Evolutionary conservation across 2,329 filamentous ascomycete genomes (phyloP), one percentile per base, ranked within the genome.

Genomic region (Cladorrhinum sp.): DNA sequence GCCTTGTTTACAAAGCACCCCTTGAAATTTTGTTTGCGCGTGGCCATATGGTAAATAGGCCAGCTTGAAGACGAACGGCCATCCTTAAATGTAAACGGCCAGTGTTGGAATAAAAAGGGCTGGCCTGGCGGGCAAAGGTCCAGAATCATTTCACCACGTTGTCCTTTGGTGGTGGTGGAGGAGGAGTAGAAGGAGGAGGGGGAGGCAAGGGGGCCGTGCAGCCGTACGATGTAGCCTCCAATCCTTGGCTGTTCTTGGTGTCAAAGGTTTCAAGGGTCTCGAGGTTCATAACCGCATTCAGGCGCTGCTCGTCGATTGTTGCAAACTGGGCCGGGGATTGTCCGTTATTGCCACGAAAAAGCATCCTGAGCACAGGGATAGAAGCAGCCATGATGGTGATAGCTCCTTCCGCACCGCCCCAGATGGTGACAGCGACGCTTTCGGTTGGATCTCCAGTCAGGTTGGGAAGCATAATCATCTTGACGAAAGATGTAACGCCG

Each of bases 321-420:
- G 42, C 16, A 20, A 46, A 46, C 14, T 46, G 18, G 3, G 54
- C 39, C 30, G 46, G 26, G 1, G 28, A 30, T 14, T 28, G 28
- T 6, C 7, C 23, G 23, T 52, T 39, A 6, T 49, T 51, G 28
- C 49, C 46, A 2, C 61, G 61, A 51, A 64, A 30, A 16, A 64
- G 53, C 16, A 36, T 51, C 7, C 71, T 66, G 10, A 73, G 64
- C 16, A 72, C 68, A 1, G 71, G 71, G 6, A 73, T 71, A 0
- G 68, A 72, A n/a, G 71, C 63, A 0, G 71, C 71, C 53, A 72
- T 71, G 54, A 73, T 72, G 12, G 71, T 73, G 24, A 69, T 61
- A 8, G 69, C 61, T 9, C 67, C 62, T 52, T 73, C 70, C 21
- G 71, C 69, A 9, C 54, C 56, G 2, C 65, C 65, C 62, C 65